A percentile compares a stretch with the other conserved stretches of the same genome.
Evolutionary conservation across 306 rosid species (phyloP).

Genomic region (Cicer bijugum): DNA sequence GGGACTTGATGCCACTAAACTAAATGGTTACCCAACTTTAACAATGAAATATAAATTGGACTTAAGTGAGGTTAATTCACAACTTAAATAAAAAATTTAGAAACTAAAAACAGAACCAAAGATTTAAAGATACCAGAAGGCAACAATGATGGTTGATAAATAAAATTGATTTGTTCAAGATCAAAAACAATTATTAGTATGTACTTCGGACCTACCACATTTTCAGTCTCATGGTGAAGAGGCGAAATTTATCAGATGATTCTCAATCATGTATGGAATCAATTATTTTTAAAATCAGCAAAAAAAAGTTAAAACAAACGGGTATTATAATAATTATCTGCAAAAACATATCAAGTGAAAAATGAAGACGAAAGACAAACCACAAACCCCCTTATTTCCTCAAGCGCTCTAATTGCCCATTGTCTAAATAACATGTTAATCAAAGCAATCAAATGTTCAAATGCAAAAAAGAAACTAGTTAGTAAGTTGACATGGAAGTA

Average conservation of each 20-base stretch:
- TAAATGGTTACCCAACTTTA: slow-evolving; percentile 4
- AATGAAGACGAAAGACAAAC: slow-evolving; percentile 4
- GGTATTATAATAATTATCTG: background rate
- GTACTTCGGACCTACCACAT: background rate
- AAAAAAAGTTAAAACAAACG: background rate
- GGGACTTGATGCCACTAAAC: slow-evolving; percentile 10
- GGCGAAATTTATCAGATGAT: slow-evolving; percentile 14
- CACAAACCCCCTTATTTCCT: background rate
- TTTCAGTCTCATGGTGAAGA: background rate
- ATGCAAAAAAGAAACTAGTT: slow-evolving; percentile 2
- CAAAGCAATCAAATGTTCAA: slow-evolving; percentile 32
- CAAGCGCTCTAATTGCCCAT: background rate
- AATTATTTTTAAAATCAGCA: background rate
- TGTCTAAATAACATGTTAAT: slow-evolving; percentile 20
- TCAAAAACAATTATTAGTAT: background rate
- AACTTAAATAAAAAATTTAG: slow-evolving; percentile 13
- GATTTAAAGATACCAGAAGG: slow-evolving; percentile 18
- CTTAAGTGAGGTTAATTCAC: slow-evolving; percentile 3
- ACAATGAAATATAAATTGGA: slow-evolving; percentile 6
- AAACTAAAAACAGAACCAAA: slow-evolving; percentile 4
- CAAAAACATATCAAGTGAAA: background rate
- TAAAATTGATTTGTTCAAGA: background rate
- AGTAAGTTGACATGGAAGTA: background rate
- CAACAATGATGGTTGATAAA: slow-evolving; percentile 1
- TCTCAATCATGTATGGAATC: slow-evolving; percentile 24